These are phyloP conservation scores for Vararia minispora DNA, from an alignment of 768 basidiomycete genomes.

Conservation along the genomic window DNA sequence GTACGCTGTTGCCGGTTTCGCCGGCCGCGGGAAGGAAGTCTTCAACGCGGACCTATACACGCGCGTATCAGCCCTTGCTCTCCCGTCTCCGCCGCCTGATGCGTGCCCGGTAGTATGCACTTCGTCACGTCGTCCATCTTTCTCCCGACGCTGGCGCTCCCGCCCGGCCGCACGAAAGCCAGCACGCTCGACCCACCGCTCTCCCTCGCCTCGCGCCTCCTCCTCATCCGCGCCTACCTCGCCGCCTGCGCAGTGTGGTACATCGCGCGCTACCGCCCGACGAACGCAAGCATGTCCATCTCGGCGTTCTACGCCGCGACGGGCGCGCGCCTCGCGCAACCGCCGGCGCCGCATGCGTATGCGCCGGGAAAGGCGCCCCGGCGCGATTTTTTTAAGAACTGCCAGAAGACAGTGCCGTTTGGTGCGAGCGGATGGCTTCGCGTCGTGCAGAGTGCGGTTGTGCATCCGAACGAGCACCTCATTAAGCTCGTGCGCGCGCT, in stretches of 20 bases:
- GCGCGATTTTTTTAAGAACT: too few relatives aligned
- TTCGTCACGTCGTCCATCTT: slow-evolving; percentile 57
- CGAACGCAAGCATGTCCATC: slow-evolving; percentile 40
- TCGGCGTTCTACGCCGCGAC: slow-evolving; percentile 32
- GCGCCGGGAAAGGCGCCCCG: slow-evolving; percentile 5
- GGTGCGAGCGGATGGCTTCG: slow-evolving; percentile 34
- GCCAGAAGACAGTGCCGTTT: too few relatives aligned
- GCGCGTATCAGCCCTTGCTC: slow-evolving; percentile 31
- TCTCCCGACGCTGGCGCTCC: slow-evolving; percentile 38
- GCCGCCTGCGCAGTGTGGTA: slow-evolving; percentile 39
- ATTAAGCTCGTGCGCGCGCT: slow-evolving; percentile 40
- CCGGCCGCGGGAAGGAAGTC: slow-evolving; percentile 13
- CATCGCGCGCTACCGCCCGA: slow-evolving; percentile 45
- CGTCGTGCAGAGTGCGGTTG: slow-evolving; percentile 38
- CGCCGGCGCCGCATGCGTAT: slow-evolving; percentile 19
- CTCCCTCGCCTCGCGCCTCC: slow-evolving; percentile 30
- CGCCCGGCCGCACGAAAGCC: slow-evolving; percentile 12
- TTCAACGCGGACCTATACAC: slow-evolving; percentile 51
- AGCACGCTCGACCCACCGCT: slow-evolving; percentile 10
- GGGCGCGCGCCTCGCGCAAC: slow-evolving; percentile 8
- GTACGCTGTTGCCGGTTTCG: slow-evolving; percentile 49
- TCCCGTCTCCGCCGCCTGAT: neutral
- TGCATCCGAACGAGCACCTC: slow-evolving; percentile 50
- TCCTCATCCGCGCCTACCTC: slow-evolving; percentile 52
- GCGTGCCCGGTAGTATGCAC: slow-evolving; percentile 35